These are phyloP conservation scores for Beauveria pseudobassiana DNA, from an alignment of 2,329 filamentous ascomycete species.

Conservation along the genomic window DNA sequence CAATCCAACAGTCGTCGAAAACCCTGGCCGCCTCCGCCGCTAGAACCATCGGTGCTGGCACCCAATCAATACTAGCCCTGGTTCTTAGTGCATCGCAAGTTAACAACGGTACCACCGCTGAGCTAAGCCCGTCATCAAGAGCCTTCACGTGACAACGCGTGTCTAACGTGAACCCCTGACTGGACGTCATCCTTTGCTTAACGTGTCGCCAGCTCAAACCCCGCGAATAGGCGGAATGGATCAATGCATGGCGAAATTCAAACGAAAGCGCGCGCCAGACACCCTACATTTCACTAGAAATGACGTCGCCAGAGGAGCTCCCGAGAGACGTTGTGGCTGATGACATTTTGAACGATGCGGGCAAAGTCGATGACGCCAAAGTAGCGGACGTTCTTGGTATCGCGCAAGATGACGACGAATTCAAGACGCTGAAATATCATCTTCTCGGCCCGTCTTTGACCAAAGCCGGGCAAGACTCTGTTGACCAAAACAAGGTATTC, in stretches of 20 bases:
- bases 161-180: not conserved
- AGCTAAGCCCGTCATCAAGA: not conserved
- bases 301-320: conserved; percentile 2
- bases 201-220: conserved; percentile 1
- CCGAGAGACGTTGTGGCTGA: not conserved
- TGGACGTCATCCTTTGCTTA: not conserved
- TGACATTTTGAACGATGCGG: not conserved
- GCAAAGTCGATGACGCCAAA: conserved; percentile 5
- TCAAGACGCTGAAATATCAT: conserved; percentile 72
- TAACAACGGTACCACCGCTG: not conserved
- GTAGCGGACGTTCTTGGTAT: conserved; percentile 7
- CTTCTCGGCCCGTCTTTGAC: conserved; percentile 85
- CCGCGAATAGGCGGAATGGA: not conserved
- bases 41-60: too few relatives aligned
- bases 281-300: not conserved
- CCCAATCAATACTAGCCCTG: too few relatives aligned
- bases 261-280: not conserved
- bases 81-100: not conserved
- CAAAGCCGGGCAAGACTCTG: conserved; percentile 85
- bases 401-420: conserved; percentile 27
- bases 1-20: too few relatives aligned
- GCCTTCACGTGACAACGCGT: conserved; percentile 9
- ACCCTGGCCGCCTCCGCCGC: too few relatives aligned
- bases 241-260: conserved; percentile 3
- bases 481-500: conserved; percentile 78